These are phyloP conservation scores for Elsinoe arachidis DNA, from an alignment of 2,329 filamentous ascomycete species.

Conservation along the genomic window DNA sequence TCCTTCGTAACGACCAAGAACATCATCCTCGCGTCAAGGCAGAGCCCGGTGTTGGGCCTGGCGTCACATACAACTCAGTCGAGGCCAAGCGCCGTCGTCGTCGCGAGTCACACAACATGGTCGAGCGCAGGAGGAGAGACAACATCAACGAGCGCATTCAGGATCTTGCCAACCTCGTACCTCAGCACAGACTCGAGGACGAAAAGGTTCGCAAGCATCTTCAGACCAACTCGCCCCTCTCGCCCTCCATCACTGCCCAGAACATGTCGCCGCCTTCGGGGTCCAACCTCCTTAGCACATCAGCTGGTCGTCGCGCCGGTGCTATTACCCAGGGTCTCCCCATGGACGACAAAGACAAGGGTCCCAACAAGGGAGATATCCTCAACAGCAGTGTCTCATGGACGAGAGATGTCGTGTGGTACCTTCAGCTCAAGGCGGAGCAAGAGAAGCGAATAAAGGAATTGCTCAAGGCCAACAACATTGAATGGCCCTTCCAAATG, in stretches of 20 bases:
- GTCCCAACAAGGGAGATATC: slow-evolving; percentile 97
- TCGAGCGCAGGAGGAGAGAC: slow-evolving; percentile 87
- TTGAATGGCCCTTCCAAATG: slow-evolving; percentile 68
- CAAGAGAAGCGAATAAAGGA: slow-evolving; percentile 82
- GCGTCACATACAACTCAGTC: slow-evolving; percentile 58
- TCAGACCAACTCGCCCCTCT: slow-evolving; percentile 82
- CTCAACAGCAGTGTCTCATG: slow-evolving; percentile 94
- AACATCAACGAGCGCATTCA: slow-evolving; percentile 99
- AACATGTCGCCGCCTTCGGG: slow-evolving; percentile 64
- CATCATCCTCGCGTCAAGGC: slow-evolving; percentile 43
- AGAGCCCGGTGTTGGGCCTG: slow-evolving; percentile 42
- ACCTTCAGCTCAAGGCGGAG: slow-evolving; percentile 78
- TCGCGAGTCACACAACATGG: slow-evolving; percentile 90
- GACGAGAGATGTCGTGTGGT: slow-evolving; percentile 97
- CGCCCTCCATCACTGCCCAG: slow-evolving; percentile 66
- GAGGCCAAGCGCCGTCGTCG: slow-evolving; percentile 89
- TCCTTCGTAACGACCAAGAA: slow-evolving; percentile 66
- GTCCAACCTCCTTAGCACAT: slow-evolving; percentile 79
- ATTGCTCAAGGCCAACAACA: slow-evolving; percentile 62
- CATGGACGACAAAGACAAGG: slow-evolving; percentile 95
- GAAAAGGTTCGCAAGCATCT: slow-evolving; percentile 95
- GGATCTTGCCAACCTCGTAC: slow-evolving; percentile 87
- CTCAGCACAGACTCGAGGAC: slow-evolving; percentile 84
- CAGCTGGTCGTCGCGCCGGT: slow-evolving; percentile 70
- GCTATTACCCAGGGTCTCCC: slow-evolving; percentile 90